Evolutionary conservation across 257 asterid species (phyloP), one percentile per base, ranked within the genome.

Genomic region (Ajuga chamaepitys): DNA sequence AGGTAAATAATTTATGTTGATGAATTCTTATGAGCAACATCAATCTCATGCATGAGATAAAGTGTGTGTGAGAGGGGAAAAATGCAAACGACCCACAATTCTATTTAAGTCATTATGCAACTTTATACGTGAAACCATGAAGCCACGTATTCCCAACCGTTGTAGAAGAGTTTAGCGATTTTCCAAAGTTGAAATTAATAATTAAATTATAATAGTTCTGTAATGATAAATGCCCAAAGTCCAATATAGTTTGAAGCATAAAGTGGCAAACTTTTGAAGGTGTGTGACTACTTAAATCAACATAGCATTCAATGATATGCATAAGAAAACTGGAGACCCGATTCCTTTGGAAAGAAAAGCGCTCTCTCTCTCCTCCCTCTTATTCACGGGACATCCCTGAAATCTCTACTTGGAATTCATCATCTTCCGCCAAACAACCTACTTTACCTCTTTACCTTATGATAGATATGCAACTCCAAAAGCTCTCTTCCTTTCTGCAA

Each of bases 351-450:
- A 34, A 21, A 42, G 14, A 55, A 41, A 11, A 38, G 14, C 9
- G 46, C 71, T 37, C 76, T 45, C 71, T 68, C 52, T 34, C 53
- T 24, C 67, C 68, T 22, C 55, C 18, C 62, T 21, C 28, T 72
- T 79, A 72, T 37, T 83, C 88, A 83, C 88, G 85, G 35, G 88
- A 67, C 74, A 51, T 50, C 78, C 70, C 72, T 83, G 85, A 80
- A 55, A 64, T 72, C 73, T 66, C 57, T 62, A 41, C 78, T 76
- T 71, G 70, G 79, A 65, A 71, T 79, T 78, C 79, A 76, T 57
- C 75, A 53, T 70, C 82, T 70, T 72, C 72, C 47, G 50, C 79
- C 75, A 75, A 70, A 58, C 70, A 47, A 73, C 1, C 70, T 32
- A 58, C 79, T 70, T 76, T 71, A 64, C 62, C 22, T 52, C 76